Conservation (phyloP, 352 stramenopile genomes). For the Pythium oligandrum region DNA sequence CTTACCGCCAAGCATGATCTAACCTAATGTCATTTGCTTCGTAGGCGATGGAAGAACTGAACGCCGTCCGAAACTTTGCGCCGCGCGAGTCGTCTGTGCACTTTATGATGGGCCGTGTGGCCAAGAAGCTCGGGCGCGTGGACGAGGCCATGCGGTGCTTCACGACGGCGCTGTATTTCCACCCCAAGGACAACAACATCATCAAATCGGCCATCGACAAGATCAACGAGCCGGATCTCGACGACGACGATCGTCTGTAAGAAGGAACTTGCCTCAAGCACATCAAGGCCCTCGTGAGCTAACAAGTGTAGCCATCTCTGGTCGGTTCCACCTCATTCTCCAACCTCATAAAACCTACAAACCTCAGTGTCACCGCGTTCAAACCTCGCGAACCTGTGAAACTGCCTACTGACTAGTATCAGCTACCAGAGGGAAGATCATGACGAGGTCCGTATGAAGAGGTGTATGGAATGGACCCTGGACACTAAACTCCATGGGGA, state of each 20-base stretch:
- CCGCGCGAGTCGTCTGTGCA: slow-evolving; percentile 96
- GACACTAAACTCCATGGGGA: too few species aligned
- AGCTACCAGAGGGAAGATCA: too few species aligned
- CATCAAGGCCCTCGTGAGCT: not conserved
- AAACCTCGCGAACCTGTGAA: too few species aligned
- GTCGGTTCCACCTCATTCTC: not conserved
- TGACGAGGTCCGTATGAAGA: too few species aligned
- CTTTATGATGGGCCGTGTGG: slow-evolving; percentile 96
- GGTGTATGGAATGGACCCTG: too few species aligned
- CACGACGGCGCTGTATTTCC: slow-evolving; percentile 94
- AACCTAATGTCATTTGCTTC: not conserved
- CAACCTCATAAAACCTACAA: too few species aligned
- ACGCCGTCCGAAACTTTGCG: slow-evolving; percentile 90
- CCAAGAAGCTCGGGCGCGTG: slow-evolving; percentile 77
- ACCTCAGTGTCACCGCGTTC: too few species aligned
- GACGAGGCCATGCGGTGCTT: slow-evolving; percentile 96
- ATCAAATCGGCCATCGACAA: slow-evolving; percentile 96
- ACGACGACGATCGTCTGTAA: slow-evolving; percentile 27
- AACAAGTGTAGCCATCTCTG: slow-evolving; percentile 2
- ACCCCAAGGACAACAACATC: slow-evolving; percentile 96
- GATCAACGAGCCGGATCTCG: slow-evolving; percentile 67
- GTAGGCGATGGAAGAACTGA: slow-evolving; percentile 87
- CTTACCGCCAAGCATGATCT: slow-evolving; percentile 1
- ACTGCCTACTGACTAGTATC: too few species aligned
- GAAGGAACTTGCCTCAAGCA: slow-evolving; percentile 1